phyloP scores from a whole-genome alignment of 805 yeast genomes.

The Ogataea wickerhamii region DNA sequence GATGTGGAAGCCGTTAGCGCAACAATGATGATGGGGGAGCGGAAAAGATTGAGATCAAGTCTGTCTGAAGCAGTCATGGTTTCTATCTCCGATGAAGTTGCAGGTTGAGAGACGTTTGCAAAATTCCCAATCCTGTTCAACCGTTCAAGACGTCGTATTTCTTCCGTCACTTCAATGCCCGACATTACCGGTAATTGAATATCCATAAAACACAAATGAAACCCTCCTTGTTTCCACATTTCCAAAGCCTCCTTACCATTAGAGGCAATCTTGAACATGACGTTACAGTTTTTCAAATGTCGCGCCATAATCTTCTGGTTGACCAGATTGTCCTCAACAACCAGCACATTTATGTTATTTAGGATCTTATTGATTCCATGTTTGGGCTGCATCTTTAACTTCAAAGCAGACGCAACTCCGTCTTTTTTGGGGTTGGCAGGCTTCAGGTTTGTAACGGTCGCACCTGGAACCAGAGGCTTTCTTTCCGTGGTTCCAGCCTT shows the following conservation, averaged over 20 bases:
- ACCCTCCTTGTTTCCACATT: constrained; percentile 92
- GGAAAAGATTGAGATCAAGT: constrained; percentile 59
- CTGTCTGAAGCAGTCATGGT: constrained; percentile 40
- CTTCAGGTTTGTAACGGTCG: not conserved
- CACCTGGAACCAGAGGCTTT: too few relatives aligned
- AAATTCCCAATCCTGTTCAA: constrained; percentile 72
- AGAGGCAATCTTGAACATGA: constrained; percentile 80
- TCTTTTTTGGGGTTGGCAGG: constrained; percentile 9
- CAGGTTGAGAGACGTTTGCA: constrained; percentile 22
- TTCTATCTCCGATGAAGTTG: constrained; percentile 8
- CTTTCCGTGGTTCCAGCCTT: too few relatives aligned
- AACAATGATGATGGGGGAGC: constrained; percentile 95
- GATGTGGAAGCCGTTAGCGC: constrained; percentile 93
- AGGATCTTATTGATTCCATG: constrained; percentile 59
- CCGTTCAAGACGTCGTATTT: constrained; percentile 80
- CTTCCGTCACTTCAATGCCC: constrained; percentile 92
- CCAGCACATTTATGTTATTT: constrained; percentile 84
- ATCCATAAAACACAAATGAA: constrained; percentile 94
- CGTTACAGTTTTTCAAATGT: constrained; percentile 78
- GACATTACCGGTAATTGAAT: constrained; percentile 94
- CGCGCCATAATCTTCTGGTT: constrained; percentile 90
- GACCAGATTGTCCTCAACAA: constrained; percentile 94
- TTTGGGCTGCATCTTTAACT: constrained; percentile 22
- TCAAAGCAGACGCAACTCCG: constrained; percentile 14
- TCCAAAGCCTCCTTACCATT: constrained; percentile 95